These are phyloP conservation scores for Fusarium mexicanum DNA, from an alignment of 2,329 filamentous ascomycete species.

Conservation along the genomic window DNA sequence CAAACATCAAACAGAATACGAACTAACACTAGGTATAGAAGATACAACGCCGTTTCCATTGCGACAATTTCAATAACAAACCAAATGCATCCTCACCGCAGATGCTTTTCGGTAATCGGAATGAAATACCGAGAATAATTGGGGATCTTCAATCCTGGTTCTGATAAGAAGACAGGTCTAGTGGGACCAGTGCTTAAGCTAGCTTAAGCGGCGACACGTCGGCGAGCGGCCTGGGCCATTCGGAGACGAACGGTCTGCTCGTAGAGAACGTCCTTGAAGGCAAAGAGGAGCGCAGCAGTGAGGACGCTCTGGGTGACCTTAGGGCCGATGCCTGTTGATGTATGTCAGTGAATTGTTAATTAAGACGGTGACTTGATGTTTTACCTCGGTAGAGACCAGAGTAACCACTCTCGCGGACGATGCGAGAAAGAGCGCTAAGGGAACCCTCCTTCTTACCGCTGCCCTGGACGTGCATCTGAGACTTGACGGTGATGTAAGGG, in stretches of 20 bases:
- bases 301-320: conserved; percentile 98
- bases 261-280: conserved; percentile 97
- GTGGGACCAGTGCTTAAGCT: conserved; percentile 3
- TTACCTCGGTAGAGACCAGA: conserved; percentile 90
- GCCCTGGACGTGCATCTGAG: conserved; percentile 91
- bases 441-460: conserved; percentile 83
- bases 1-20: neutral
- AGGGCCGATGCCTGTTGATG: conserved; percentile 80
- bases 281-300: conserved; percentile 95
- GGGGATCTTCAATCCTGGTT: conserved; percentile 2
- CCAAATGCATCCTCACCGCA: conserved; percentile 21
- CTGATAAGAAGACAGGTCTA: conserved; percentile 5
- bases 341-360: conserved; percentile 11
- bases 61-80: conserved; percentile 14
- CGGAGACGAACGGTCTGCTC: conserved; percentile 79
- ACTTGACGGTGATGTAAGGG: conserved; percentile 99
- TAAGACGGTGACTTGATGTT: conserved; percentile 42
- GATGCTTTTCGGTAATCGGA: conserved; percentile 22
- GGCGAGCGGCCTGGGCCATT: conserved; percentile 53
- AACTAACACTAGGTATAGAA: conserved; percentile 6
- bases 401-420: conserved; percentile 91
- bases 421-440: conserved; percentile 77
- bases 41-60: conserved; percentile 28
- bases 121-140: conserved; percentile 12
- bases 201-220: conserved; percentile 48